Percentiles rank a stretch among this genome's conserved stretches.
These are phyloP conservation scores for Teunomyces aglyptinius DNA, from an alignment of 805 yeast species.

Conservation along the genomic window DNA sequence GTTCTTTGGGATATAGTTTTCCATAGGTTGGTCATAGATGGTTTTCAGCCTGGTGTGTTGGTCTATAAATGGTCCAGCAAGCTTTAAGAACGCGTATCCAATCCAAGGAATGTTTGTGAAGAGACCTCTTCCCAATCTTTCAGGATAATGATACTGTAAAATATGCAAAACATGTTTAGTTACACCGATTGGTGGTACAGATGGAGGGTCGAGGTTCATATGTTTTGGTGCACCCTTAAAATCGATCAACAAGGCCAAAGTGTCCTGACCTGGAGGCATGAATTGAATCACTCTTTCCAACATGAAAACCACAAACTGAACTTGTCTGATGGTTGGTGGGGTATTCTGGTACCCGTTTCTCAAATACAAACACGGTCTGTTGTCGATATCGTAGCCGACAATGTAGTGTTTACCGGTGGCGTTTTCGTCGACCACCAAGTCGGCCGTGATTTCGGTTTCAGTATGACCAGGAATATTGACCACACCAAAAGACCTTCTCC, in stretches of 20 bases:
- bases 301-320: constrained; percentile 93
- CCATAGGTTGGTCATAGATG: constrained; percentile 57
- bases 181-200: constrained; percentile 49
- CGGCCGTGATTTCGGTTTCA: constrained; percentile 51
- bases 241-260: constrained; percentile 86
- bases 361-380: constrained; percentile 88
- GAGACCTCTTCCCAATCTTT: constrained; percentile 52
- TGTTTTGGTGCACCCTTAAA: constrained; percentile 73
- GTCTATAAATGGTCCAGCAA: constrained; percentile 57
- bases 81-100: constrained; percentile 54
- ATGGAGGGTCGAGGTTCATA: constrained; percentile 37
- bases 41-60: constrained; percentile 59
- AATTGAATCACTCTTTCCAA: constrained; percentile 88
- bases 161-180: constrained; percentile 51
- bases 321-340: constrained; percentile 83
- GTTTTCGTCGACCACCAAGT: constrained; percentile 61
- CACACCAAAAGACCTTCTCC: constrained; percentile 94
- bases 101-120: constrained; percentile 58
- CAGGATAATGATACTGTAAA: constrained; percentile 59
- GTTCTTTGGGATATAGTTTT: constrained; percentile 49
- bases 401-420: constrained; percentile 92
- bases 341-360: constrained; percentile 97
- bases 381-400: constrained; percentile 84
- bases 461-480: constrained; percentile 30
- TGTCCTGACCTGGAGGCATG: constrained; percentile 97